A percentile compares a stretch with the other conserved stretches of the same genome.
Evolutionary conservation across 78 protist genomes (phyloP).

Genomic region (Goniomonas avonlea): DNA sequence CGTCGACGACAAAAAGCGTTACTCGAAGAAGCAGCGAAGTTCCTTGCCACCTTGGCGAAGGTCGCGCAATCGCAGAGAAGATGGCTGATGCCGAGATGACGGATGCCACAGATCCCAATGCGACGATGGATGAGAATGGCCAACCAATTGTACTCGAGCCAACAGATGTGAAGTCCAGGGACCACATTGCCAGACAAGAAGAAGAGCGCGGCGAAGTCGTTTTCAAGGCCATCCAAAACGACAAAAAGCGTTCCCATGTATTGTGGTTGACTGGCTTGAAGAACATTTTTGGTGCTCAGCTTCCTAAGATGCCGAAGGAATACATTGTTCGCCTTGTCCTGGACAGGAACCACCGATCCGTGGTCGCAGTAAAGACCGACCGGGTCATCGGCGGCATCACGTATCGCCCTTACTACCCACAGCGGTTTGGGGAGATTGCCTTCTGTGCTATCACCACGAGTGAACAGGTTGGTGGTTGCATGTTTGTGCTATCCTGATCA

Average conservation of each 20-base stretch:
- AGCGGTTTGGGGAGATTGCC: slow-evolving; percentile 68
- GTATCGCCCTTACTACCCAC: slow-evolving; percentile 58
- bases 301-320: slow-evolving; percentile 85
- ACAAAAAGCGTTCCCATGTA: neutral
- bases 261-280: slow-evolving; percentile 26
- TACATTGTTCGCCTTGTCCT: slow-evolving; percentile 71
- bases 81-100: no score
- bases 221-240: neutral
- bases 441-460: slow-evolving; percentile 72
- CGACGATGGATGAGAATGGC: no score
- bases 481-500: no score
- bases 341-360: slow-evolving; percentile 30
- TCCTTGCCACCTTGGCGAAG: no score
- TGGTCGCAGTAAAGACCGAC: slow-evolving; percentile 28
- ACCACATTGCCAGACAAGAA: slow-evolving; percentile 10
- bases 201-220: neutral
- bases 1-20: no score
- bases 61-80: no score
- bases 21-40: no score
- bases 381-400: slow-evolving; percentile 77
- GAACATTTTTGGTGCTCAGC: slow-evolving; percentile 69
- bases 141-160: no score
- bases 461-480: slow-evolving; percentile 59
- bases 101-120: no score
- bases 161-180: slow-evolving; percentile 1